phyloP scores from a whole-genome alignment of 163 green algal species.

The Prototheca wickerhamii region DNA sequence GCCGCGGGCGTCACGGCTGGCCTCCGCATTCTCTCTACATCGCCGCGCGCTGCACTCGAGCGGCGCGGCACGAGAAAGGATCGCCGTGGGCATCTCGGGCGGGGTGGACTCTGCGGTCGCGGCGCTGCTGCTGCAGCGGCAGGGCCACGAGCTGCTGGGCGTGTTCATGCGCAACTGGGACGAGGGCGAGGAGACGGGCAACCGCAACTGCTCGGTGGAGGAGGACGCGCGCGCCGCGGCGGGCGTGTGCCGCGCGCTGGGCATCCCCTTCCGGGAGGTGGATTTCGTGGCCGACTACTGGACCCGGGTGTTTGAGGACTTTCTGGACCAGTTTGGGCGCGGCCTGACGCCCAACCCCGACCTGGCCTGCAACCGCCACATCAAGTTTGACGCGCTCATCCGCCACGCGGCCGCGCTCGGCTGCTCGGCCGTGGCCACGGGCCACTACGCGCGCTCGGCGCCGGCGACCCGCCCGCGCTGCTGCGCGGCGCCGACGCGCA shows the following conservation, averaged over 20 bases:
- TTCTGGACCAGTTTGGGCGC: conserved; percentile 38
- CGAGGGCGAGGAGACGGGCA: conserved; percentile 57
- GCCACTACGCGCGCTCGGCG: conserved; percentile 60
- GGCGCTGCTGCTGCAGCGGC: conserved; percentile 49
- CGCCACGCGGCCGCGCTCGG: conserved; percentile 33
- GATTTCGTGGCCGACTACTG: conserved; percentile 70
- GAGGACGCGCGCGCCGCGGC: conserved; percentile 31
- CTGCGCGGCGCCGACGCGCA: conserved; percentile 37
- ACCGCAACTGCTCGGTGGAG: conserved; percentile 41
- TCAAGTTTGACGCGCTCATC: conserved; percentile 63
- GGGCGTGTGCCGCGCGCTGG: conserved; percentile 27
- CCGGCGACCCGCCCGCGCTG: conserved; percentile 14
- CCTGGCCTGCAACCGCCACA: conserved; percentile 69
- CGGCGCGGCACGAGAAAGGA: background rate
- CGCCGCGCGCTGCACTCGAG: background rate
- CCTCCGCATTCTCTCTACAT: background rate
- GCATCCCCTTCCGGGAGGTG: conserved; percentile 52
- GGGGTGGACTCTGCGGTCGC: conserved; percentile 74
- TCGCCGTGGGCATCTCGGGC: conserved; percentile 66
- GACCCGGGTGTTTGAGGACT: conserved; percentile 62
- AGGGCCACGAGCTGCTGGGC: conserved; percentile 48
- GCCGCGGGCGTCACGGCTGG: background rate
- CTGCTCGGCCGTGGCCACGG: conserved; percentile 56
- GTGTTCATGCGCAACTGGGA: conserved; percentile 85
- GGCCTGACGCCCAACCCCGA: conserved; percentile 81